Conservation (phyloP, 108 stramenopile species). For the Schizochytrium sp. region DNA sequence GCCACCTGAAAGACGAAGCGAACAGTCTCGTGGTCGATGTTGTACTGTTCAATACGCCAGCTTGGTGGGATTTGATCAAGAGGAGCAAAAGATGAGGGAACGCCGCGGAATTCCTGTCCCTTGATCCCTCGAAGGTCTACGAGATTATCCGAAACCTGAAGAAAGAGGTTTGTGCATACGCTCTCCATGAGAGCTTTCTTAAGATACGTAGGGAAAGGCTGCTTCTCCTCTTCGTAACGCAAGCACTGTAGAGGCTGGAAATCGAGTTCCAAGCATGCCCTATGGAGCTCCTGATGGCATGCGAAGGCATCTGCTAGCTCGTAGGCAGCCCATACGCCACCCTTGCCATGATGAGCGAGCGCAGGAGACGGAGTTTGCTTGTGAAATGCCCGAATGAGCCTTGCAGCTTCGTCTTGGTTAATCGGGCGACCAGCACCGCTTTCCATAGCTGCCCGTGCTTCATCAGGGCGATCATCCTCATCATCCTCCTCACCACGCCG, state of each 20-base stretch:
- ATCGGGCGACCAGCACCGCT: not conserved
- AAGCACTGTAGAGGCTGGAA: not conserved
- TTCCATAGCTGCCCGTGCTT: not conserved
- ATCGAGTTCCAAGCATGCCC: not conserved
- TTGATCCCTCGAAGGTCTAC: not conserved
- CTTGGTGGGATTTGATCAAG: not conserved
- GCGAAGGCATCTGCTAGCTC: not conserved
- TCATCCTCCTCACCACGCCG: not conserved
- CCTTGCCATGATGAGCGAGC: not conserved
- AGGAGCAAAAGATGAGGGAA: not conserved
- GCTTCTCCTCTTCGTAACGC: not conserved
- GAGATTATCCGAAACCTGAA: not conserved
- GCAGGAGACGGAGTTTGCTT: not conserved
- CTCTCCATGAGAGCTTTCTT: slow-evolving; percentile 2
- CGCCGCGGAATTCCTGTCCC: not conserved
- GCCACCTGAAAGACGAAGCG: not conserved
- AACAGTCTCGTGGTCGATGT: not conserved
- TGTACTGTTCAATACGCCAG: slow-evolving; percentile 6
- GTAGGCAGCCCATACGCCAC: not conserved
- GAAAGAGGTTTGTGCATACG: not conserved
- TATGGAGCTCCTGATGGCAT: not conserved
- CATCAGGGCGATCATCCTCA: not conserved
- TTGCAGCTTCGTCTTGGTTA: not conserved
- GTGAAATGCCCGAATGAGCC: slow-evolving; percentile 3
- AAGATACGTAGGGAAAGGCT: not conserved